Evolutionary conservation across 2,329 filamentous ascomycete species (phyloP).

Genomic region (Phaeomoniella chlamydospora): DNA sequence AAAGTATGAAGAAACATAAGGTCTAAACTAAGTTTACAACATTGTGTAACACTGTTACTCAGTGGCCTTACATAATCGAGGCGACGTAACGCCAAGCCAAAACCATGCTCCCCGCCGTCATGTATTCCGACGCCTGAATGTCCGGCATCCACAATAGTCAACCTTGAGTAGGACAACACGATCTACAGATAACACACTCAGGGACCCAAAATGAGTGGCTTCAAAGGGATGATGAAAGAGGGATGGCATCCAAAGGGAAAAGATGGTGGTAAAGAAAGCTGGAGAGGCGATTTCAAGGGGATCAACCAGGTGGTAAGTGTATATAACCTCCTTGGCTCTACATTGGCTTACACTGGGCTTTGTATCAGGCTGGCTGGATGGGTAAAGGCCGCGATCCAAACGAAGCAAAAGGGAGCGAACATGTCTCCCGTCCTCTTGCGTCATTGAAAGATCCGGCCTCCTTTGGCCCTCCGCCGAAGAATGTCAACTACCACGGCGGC

Average conservation of each 20-base stretch:
- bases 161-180: too few relatives aligned
- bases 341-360: slow-evolving; percentile 10
- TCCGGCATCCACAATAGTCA: too few relatives aligned
- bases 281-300: slow-evolving; percentile 41
- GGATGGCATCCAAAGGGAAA: slow-evolving; percentile 41
- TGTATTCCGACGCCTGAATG: too few relatives aligned
- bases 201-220: slow-evolving; percentile 29
- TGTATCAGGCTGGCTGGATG: slow-evolving; percentile 40
- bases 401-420: slow-evolving; percentile 27
- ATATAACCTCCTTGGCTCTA: too few relatives aligned
- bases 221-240: slow-evolving; percentile 32
- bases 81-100: too few relatives aligned
- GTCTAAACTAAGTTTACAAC: too few relatives aligned
- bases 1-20: too few relatives aligned
- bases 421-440: slow-evolving; percentile 49
- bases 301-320: slow-evolving; percentile 39
- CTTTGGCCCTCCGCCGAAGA: slow-evolving; percentile 72
- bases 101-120: too few relatives aligned
- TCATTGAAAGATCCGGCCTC: slow-evolving; percentile 59
- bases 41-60: too few relatives aligned
- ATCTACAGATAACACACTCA: too few relatives aligned
- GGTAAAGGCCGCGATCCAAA: slow-evolving; percentile 36
- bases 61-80: too few relatives aligned
- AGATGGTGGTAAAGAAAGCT: slow-evolving; percentile 37
- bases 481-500: slow-evolving; percentile 33